Percentiles rank a stretch among this genome's conserved stretches.
Evolutionary conservation across 305 asterid genomes (phyloP).

Genomic region (Fraxinus sp.): DNA sequence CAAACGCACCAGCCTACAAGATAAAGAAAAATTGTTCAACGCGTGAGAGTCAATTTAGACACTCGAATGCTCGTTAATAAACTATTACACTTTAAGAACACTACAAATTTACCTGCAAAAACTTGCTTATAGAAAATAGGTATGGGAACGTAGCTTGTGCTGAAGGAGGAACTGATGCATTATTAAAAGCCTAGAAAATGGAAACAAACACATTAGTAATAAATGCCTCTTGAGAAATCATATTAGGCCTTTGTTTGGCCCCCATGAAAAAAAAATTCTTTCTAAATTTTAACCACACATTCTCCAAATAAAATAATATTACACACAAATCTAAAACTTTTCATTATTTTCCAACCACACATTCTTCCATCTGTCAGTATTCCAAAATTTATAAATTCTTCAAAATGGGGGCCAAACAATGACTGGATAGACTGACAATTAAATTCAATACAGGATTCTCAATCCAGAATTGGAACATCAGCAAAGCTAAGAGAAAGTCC

Average conservation of each 20-base stretch:
- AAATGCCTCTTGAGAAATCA: neutral
- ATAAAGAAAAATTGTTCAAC: neutral
- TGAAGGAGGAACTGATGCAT: constrained; percentile 83
- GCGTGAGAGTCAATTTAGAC: neutral
- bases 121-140: constrained; percentile 84
- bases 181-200: constrained; percentile 61
- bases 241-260: neutral
- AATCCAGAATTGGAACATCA: neutral
- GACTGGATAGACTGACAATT: neutral
- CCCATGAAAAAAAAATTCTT: no score
- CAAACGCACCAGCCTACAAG: constrained; percentile 81
- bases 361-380: no score
- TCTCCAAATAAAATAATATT: no score
- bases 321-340: no score
- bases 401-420: no score
- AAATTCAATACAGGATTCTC: neutral
- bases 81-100: neutral
- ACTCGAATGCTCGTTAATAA: constrained; percentile 1
- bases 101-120: constrained; percentile 69
- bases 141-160: constrained; percentile 93
- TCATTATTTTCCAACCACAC: no score
- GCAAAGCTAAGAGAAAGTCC: neutral
- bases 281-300: no score
- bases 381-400: no score
- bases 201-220: constrained; percentile 21